phyloP scores from a whole-genome alignment of 169 alveolate species.

The Plasmodium vivax region DNA sequence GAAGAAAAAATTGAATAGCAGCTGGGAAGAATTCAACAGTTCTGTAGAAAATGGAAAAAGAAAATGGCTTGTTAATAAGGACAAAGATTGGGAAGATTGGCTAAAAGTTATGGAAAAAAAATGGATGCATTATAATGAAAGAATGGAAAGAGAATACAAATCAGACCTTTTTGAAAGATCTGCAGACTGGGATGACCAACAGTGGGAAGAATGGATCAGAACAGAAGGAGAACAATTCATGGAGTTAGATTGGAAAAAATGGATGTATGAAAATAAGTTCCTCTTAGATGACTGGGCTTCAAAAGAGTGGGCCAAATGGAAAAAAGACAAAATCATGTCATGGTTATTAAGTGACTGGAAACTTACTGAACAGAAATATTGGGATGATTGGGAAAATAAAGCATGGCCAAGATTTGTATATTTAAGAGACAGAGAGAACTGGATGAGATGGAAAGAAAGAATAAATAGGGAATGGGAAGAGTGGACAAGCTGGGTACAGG shows the following conservation, averaged over 20 bases:
- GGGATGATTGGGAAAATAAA: slow-evolving; percentile 24
- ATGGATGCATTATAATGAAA: slow-evolving; percentile 44
- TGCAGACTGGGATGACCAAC: slow-evolving; percentile 16
- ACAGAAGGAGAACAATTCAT: slow-evolving; percentile 8
- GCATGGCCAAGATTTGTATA: not conserved
- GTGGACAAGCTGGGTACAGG: not conserved
- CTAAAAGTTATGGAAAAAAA: not conserved
- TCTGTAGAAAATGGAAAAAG: not conserved
- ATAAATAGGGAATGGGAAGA: not conserved
- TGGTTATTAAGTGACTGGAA: slow-evolving; percentile 25
- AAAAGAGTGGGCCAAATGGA: slow-evolving; percentile 12
- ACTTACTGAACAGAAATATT: not conserved
- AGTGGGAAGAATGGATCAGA: slow-evolving; percentile 25
- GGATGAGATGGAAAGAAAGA: slow-evolving; percentile 17
- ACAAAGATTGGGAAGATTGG: slow-evolving; percentile 16
- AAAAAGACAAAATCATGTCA: not conserved
- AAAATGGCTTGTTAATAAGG: not conserved
- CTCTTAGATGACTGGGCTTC: slow-evolving; percentile 7
- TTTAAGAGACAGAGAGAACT: not conserved
- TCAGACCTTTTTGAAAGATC: slow-evolving; percentile 4
- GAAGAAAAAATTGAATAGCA: not conserved
- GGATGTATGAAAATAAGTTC: slow-evolving; percentile 28
- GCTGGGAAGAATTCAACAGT: not conserved
- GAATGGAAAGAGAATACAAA: slow-evolving; percentile 12
- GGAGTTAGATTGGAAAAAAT: slow-evolving; percentile 9